Base-by-base conservation (phyloP, 2,329 filamentous ascomycete genomes). In the Biscogniauxia marginata region DNA sequence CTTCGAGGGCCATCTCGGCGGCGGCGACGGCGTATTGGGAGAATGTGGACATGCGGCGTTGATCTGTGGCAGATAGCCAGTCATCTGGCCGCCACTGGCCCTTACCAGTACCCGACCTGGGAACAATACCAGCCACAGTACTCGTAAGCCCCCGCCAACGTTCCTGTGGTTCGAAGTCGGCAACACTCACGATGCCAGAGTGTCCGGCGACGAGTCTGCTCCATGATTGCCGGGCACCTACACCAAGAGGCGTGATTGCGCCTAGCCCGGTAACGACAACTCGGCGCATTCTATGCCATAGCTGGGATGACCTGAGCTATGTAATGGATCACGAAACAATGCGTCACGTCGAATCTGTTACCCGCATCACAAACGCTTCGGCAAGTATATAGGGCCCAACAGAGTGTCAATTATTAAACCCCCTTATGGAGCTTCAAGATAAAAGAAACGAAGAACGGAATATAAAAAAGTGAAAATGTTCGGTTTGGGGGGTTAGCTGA, bases 11-110 rank as follows among this genome's bases (percentile, higher is more conserved):
- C 82, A 98, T 95, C 50, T 91, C 84, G 0, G 91, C 83, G 2
- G 93, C 91, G 11, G 90, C 91, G 68, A 96, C 82, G 13, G 93
- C 93, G 76, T 96, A 98, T 72, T 98, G 93, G 3, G 92, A 84
- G 70, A 98, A 98, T 21, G 79, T 81, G n/a, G 95, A 92, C 86
- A 96, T 96, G 68, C 91, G 89, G 4, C 92, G 84, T 68, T 83
- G 79, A 56, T 86, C 84, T 1, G 77, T 70, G 21, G 74, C 69
- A 47, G 71, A 73, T 50, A 85, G 67, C 81, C 84, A 87, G 63
- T 86, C 79, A 9, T 75, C 71, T 1, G 80, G 68, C 24, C 73
- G 71, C 85, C 82, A 87, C 46, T 57, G 53, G 9, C 77, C 76
- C 63, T 73, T 65, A 54, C 68, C 70, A 4, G 71, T 69, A 20